phyloP scores from a whole-genome alignment of 305 asterid genomes.

The Fraxinus angustifolia region DNA sequence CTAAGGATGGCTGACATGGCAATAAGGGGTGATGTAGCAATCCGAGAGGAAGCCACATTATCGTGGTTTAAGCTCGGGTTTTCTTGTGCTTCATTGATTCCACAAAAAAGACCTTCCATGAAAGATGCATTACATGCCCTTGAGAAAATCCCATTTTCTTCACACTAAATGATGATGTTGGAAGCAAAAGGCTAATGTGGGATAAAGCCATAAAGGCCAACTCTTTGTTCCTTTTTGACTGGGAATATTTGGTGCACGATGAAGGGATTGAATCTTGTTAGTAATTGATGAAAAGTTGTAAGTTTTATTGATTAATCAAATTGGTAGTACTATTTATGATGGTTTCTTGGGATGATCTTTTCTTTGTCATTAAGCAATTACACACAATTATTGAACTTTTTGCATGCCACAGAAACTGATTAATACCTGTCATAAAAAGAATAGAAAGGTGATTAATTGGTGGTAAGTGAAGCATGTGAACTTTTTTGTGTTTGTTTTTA shows the following conservation, averaged over 20 bases:
- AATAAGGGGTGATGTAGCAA: slow-evolving; percentile 59
- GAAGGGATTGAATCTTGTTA: slow-evolving; percentile 34
- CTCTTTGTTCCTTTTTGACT: slow-evolving; percentile 39
- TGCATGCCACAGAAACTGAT: slow-evolving; percentile 26
- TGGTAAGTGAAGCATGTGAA: neutral
- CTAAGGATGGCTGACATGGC: slow-evolving; percentile 68
- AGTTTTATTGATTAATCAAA: slow-evolving; percentile 23
- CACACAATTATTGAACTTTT: slow-evolving; percentile 34
- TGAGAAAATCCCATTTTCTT: slow-evolving; percentile 36
- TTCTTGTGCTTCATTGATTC: slow-evolving; percentile 77
- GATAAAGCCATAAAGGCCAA: slow-evolving; percentile 22
- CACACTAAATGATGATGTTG: neutral
- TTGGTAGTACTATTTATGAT: slow-evolving; percentile 22
- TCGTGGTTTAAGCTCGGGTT: slow-evolving; percentile 82
- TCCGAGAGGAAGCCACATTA: slow-evolving; percentile 53
- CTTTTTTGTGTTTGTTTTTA: neutral
- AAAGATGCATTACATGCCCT: slow-evolving; percentile 67
- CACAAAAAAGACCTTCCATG: slow-evolving; percentile 88
- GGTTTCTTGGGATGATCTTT: slow-evolving; percentile 27
- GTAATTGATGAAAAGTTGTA: slow-evolving; percentile 25
- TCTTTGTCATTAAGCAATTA: slow-evolving; percentile 45
- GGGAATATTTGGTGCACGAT: slow-evolving; percentile 28
- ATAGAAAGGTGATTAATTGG: slow-evolving; percentile 9
- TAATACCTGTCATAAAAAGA: neutral
- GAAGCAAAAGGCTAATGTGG: neutral